Conservation (phyloP, 495 filamentous ascomycete species). For the Penicillium mononematosum region DNA sequence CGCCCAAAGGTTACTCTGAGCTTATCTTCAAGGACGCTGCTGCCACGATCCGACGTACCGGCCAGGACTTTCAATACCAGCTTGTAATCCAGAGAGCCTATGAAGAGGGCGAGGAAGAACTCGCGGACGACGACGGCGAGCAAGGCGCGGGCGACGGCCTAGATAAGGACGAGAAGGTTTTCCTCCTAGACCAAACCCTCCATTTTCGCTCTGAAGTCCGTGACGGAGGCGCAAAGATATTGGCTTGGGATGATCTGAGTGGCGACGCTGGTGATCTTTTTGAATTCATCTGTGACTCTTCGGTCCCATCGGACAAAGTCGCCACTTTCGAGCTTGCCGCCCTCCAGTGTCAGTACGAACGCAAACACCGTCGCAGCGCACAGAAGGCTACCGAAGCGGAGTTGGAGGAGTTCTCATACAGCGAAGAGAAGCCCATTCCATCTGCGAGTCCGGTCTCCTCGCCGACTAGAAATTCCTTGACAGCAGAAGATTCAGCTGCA, state of each 20-base stretch:
- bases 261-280: slow-evolving; percentile 91
- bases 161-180: slow-evolving; percentile 95
- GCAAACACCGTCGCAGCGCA: slow-evolving; percentile 78
- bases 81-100: slow-evolving; percentile 93
- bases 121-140: slow-evolving; percentile 81
- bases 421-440: slow-evolving; percentile 75
- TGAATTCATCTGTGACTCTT: slow-evolving; percentile 90
- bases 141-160: slow-evolving; percentile 65
- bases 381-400: slow-evolving; percentile 80
- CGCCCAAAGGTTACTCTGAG: slow-evolving; percentile 95
- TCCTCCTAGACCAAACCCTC: slow-evolving; percentile 85
- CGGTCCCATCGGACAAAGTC: slow-evolving; percentile 66
- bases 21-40: slow-evolving; percentile 98
- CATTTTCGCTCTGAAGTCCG: slow-evolving; percentile 83
- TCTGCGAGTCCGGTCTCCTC: slow-evolving; percentile 75
- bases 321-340: slow-evolving; percentile 80
- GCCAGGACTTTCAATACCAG: slow-evolving; percentile 94
- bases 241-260: slow-evolving; percentile 93
- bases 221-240: slow-evolving; percentile 72
- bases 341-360: slow-evolving; percentile 93
- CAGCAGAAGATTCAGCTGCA: slow-evolving; percentile 37
- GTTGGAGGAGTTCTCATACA: slow-evolving; percentile 76
- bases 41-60: slow-evolving; percentile 86
- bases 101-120: slow-evolving; percentile 94
- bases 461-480: slow-evolving; percentile 45